phyloP scores from a whole-genome alignment of 257 asterid genomes.

The Gentiana straminea region DNA sequence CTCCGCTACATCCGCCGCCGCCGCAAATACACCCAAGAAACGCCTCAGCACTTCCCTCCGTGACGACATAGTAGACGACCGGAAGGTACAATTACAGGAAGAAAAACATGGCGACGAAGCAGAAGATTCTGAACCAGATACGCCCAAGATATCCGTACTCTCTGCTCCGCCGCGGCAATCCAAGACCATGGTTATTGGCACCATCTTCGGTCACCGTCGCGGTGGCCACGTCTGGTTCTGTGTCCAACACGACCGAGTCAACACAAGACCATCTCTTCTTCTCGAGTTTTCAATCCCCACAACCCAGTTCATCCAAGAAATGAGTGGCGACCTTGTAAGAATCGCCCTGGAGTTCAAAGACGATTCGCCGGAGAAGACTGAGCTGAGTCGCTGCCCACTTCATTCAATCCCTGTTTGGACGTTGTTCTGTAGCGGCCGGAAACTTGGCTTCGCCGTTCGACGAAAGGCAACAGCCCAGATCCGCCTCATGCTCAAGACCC shows the following conservation, averaged over 20 bases:
- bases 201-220: slow-evolving; percentile 78
- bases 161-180: slow-evolving; percentile 62
- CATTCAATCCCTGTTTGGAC: slow-evolving; percentile 82
- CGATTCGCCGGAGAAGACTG: slow-evolving; percentile 42
- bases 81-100: slow-evolving; percentile 8
- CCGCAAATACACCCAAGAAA: slow-evolving; percentile 36
- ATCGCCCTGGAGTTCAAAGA: slow-evolving; percentile 82
- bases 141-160: slow-evolving; percentile 20
- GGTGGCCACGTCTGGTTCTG: slow-evolving; percentile 95
- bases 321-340: slow-evolving; percentile 67
- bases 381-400: slow-evolving; percentile 46
- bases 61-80: slow-evolving; percentile 40
- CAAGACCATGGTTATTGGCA: slow-evolving; percentile 83
- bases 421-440: slow-evolving; percentile 70
- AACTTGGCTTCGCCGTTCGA: slow-evolving; percentile 67
- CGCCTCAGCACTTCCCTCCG: slow-evolving; percentile 91
- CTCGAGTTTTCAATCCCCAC: slow-evolving; percentile 83
- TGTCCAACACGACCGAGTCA: slow-evolving; percentile 66
- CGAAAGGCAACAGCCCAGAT: slow-evolving; percentile 48
- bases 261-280: slow-evolving; percentile 51
- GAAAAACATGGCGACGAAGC: slow-evolving; percentile 16
- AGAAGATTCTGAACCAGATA: slow-evolving; percentile 23
- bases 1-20: slow-evolving; percentile 20
- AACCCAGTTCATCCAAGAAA: slow-evolving; percentile 66
- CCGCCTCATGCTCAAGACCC: slow-evolving; percentile 55